Conservation (phyloP, 176 grass and related monocot genomes). For the Stipa capillata region DNA sequence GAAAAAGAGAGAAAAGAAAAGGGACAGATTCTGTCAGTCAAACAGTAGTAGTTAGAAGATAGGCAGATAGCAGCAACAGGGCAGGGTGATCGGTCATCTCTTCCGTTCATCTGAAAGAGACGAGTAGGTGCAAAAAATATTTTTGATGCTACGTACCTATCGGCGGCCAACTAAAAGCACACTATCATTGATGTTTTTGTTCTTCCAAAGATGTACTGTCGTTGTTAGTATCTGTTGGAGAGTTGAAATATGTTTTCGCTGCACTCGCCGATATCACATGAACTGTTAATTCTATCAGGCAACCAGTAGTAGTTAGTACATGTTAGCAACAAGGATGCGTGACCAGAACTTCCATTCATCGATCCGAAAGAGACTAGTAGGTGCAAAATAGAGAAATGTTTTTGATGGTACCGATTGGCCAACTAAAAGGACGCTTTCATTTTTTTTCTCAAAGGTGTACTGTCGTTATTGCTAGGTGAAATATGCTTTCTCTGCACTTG, state of each 20-base stretch:
- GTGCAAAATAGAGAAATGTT: background rate
- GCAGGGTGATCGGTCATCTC: background rate
- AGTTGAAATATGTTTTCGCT: background rate
- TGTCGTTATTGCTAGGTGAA: conserved; percentile 10
- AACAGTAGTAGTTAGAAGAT: background rate
- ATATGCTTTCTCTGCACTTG: background rate
- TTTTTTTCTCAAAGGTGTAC: background rate
- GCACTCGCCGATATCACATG: background rate
- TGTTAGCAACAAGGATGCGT: no score
- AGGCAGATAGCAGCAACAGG: no score
- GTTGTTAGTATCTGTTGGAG: background rate
- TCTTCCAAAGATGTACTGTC: background rate
- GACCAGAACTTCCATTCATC: no score
- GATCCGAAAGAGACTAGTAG: background rate
- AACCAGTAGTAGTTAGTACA: background rate
- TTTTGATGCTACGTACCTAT: background rate
- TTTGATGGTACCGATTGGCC: background rate
- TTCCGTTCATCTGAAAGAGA: background rate
- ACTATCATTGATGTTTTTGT: background rate
- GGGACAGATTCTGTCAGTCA: background rate
- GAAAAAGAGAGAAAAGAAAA: background rate
- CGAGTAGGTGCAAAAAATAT: conserved; percentile 1
- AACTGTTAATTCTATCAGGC: background rate
- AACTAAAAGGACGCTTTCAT: background rate
- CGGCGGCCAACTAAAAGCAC: background rate